These are phyloP conservation scores for Taiozyma sp. DNA, from an alignment of 1,139 yeast species.

Conservation along the genomic window DNA sequence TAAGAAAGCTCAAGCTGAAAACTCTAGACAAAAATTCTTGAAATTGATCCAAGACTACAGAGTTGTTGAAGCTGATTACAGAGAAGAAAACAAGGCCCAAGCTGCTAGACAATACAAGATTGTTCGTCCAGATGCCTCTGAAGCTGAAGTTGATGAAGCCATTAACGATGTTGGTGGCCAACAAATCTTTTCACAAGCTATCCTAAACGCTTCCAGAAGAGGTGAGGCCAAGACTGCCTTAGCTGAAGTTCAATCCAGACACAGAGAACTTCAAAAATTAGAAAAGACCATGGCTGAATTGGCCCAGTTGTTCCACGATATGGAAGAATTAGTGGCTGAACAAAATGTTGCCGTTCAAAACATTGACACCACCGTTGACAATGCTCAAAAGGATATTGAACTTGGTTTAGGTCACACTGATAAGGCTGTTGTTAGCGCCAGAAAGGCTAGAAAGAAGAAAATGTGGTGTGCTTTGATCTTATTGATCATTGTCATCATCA, in stretches of 20 bases:
- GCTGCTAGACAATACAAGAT: slow-evolving; percentile 92
- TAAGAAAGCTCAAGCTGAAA: slow-evolving; percentile 87
- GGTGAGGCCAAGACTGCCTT: slow-evolving; percentile 97
- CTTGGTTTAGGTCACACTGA: slow-evolving; percentile 93
- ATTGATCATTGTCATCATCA: slow-evolving; percentile 60
- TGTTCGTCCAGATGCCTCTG: slow-evolving; percentile 90
- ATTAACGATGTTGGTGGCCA: slow-evolving; percentile 81
- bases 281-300: slow-evolving; percentile 96
- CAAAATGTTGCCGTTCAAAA: slow-evolving; percentile 88
- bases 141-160: slow-evolving; percentile 77
- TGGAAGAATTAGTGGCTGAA: slow-evolving; percentile 95
- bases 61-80: slow-evolving; percentile 80
- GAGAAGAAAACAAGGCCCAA: slow-evolving; percentile 79
- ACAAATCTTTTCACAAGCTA: slow-evolving; percentile 92
- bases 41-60: slow-evolving; percentile 84
- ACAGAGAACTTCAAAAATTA: slow-evolving; percentile 90
- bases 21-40: slow-evolving; percentile 81
- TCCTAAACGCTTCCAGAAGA: slow-evolving; percentile 86
- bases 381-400: slow-evolving; percentile 88
- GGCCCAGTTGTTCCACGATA: slow-evolving; percentile 90
- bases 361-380: slow-evolving; percentile 74
- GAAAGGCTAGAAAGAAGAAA: slow-evolving; percentile 88
- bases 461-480: slow-evolving; percentile 73
- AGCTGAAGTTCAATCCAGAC: slow-evolving; percentile 95
- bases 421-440: slow-evolving; percentile 85